These are phyloP conservation scores for Chrysanthemum seticuspe DNA, from an alignment of 129 eudicot genomes.

Conservation along the genomic window DNA sequence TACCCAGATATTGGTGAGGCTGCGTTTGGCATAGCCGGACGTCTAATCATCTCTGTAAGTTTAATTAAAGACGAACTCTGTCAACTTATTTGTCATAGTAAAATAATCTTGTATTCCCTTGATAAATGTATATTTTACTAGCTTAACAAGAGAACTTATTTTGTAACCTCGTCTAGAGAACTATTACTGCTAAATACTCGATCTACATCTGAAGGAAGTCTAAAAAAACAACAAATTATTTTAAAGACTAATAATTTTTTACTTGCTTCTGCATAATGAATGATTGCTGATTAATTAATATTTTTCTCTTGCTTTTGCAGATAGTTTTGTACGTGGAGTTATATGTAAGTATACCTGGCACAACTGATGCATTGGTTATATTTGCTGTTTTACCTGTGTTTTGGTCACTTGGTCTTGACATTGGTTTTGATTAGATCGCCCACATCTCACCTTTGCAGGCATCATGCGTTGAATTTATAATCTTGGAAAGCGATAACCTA, in stretches of 20 bases:
- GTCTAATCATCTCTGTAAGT: conserved; percentile 69
- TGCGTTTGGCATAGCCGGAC: conserved; percentile 71
- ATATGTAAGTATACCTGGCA: conserved; percentile 61
- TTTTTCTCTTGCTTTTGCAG: conserved; percentile 42
- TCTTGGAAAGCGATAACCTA: conserved; percentile 85
- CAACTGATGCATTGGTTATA: neutral
- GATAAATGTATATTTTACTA: neutral
- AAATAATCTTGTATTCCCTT: neutral
- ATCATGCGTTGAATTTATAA: conserved; percentile 76
- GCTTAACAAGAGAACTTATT: neutral
- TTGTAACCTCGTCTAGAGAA: neutral
- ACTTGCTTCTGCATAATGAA: neutral
- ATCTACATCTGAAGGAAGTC: neutral
- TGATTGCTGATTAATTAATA: neutral
- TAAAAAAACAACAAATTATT: neutral
- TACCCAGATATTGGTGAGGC: conserved; percentile 94
- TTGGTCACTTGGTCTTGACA: neutral
- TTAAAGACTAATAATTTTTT: neutral
- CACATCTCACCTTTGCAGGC: conserved; percentile 47
- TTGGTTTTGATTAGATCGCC: conserved; percentile 9
- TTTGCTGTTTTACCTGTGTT: neutral
- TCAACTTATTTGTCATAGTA: neutral
- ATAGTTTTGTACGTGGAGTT: conserved; percentile 74
- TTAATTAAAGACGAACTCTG: neutral
- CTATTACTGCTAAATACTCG: neutral